Conservation (phyloP, 441 rosid species). For the Populus hybrid region DNA sequence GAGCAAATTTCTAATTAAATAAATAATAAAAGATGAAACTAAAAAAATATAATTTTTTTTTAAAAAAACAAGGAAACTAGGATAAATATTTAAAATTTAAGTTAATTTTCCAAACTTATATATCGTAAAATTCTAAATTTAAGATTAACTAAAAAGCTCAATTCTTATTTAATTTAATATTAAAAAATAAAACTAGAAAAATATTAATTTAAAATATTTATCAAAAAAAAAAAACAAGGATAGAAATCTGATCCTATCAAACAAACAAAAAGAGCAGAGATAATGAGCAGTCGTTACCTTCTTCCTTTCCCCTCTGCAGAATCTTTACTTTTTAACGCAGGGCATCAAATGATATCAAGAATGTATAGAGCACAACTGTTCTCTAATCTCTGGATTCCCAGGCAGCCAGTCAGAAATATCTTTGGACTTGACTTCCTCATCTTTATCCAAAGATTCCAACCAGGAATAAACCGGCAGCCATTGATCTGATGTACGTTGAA, state of each 20-base stretch:
- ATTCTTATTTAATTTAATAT: too few relatives aligned
- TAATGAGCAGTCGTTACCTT: constrained; percentile 25
- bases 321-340: constrained; percentile 92
- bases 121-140: too few relatives aligned
- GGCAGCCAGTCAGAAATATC: constrained; percentile 83
- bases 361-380: constrained; percentile 69
- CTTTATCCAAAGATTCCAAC: constrained; percentile 75
- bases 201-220: too few relatives aligned
- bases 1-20: too few relatives aligned
- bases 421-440: constrained; percentile 78
- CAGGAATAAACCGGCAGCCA: constrained; percentile 89
- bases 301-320: constrained; percentile 80
- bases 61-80: too few relatives aligned
- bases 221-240: too few relatives aligned
- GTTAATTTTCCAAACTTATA: too few relatives aligned
- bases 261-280: not conserved
- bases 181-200: too few relatives aligned
- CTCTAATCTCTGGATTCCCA: constrained; percentile 61
- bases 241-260: too few relatives aligned
- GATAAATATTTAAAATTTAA: rapidly evolving
- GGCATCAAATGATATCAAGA: constrained; percentile 92
- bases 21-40: too few relatives aligned
- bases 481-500: constrained; percentile 85
- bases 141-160: too few relatives aligned
- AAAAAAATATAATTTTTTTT: too few relatives aligned